Percentiles rank a stretch among this genome's conserved stretches.
Evolutionary conservation across 2,329 filamentous ascomycete species (phyloP).

Genomic region (Exophiala mesophila): DNA sequence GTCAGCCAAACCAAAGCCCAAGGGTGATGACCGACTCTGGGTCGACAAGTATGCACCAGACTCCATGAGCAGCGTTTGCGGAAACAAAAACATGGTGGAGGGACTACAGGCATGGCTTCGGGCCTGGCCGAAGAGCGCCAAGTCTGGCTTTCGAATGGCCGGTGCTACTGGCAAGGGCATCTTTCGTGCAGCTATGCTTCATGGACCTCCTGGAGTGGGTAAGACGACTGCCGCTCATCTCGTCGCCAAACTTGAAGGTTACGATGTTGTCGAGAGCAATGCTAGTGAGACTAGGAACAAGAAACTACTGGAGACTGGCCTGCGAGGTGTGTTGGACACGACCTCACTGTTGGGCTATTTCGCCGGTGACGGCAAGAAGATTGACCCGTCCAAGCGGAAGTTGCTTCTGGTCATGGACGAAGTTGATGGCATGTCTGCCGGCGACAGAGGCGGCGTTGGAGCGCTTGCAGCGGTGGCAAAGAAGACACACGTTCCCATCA

Average conservation of each 20-base stretch:
- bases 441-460: conserved; percentile 91
- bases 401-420: conserved; percentile 98
- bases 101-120: conserved; percentile 84
- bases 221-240: conserved; percentile 97
- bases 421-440: conserved; percentile 97
- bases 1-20: conserved; percentile 36
- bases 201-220: conserved; percentile 91
- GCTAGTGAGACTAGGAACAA: conserved; percentile 95
- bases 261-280: conserved; percentile 90
- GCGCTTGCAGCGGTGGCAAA: conserved; percentile 91
- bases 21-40: conserved; percentile 66
- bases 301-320: conserved; percentile 81
- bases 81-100: conserved; percentile 86
- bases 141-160: conserved; percentile 72
- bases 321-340: conserved; percentile 89
- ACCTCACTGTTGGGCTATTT: conserved; percentile 91
- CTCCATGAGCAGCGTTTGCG: conserved; percentile 80
- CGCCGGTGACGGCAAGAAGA: conserved; percentile 71
- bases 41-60: conserved; percentile 93
- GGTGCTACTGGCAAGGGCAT: conserved; percentile 80
- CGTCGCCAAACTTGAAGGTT: conserved; percentile 86
- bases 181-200: conserved; percentile 87
- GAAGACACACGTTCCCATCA: conserved; percentile 90
- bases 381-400: conserved; percentile 81
- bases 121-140: conserved; percentile 73